Evolutionary conservation across 2,329 filamentous ascomycete genomes (phyloP).

Genomic region (Hirsutella rhossiliensis): DNA sequence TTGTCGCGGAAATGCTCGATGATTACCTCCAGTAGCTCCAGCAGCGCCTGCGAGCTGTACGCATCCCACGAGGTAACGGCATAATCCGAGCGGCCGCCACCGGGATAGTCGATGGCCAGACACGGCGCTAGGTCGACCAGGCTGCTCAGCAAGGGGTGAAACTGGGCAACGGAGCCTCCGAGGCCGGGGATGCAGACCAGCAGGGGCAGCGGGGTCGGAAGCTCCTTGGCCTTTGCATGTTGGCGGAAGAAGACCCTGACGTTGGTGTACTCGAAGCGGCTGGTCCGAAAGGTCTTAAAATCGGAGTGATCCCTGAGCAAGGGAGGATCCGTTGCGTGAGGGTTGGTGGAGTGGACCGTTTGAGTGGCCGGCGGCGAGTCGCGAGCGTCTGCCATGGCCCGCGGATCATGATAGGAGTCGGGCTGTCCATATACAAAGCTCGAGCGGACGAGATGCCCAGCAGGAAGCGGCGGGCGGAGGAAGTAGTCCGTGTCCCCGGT

Average conservation of each 20-base stretch:
- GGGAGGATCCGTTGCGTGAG: constrained; percentile 57
- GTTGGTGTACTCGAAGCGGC: constrained; percentile 55
- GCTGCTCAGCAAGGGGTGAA: constrained; percentile 68
- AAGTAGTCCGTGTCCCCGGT: background rate
- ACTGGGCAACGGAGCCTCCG: constrained; percentile 85
- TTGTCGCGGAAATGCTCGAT: constrained; percentile 63
- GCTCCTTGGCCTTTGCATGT: constrained; percentile 71
- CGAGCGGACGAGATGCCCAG: no score
- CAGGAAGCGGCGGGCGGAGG: background rate
- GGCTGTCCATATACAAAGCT: no score
- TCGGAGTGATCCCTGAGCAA: constrained; percentile 67
- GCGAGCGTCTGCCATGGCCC: constrained; percentile 1
- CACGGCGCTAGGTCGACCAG: constrained; percentile 75
- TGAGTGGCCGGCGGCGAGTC: background rate
- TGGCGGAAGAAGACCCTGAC: constrained; percentile 75
- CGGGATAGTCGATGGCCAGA: constrained; percentile 74
- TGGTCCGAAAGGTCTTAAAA: constrained; percentile 61
- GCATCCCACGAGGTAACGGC: constrained; percentile 59
- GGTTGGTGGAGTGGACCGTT: constrained; percentile 12
- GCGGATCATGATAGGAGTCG: background rate
- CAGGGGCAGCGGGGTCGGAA: constrained; percentile 69
- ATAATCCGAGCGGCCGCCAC: constrained; percentile 74
- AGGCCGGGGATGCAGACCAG: constrained; percentile 88
- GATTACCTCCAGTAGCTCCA: constrained; percentile 60
- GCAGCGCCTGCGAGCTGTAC: constrained; percentile 66